These are phyloP conservation scores for Paramecium tetraurelia DNA, from an alignment of 73 alveolate genomes.

Conservation along the genomic window DNA sequence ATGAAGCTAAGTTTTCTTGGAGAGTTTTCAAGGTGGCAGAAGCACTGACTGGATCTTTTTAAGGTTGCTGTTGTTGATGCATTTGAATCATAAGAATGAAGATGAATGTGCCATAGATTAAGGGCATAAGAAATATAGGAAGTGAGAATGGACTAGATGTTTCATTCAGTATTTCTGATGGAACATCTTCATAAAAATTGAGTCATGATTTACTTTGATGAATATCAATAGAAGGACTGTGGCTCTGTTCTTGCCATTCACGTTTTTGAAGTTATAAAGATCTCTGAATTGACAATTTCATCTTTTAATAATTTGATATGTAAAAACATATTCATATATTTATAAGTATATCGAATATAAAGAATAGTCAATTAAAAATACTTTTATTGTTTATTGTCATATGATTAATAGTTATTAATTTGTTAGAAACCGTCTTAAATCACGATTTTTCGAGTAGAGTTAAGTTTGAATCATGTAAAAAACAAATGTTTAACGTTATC, in stretches of 20 bases:
- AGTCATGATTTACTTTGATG: not conserved
- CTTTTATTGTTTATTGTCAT: not conserved
- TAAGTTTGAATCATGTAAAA: not conserved
- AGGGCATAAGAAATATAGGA: not conserved
- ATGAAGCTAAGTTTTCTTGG: not conserved
- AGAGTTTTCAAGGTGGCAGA: conserved; percentile 25
- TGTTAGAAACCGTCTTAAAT: too few species aligned
- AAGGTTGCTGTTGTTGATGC: not conserved
- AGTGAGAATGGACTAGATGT: not conserved
- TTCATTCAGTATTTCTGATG: not conserved
- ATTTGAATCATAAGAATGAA: not conserved
- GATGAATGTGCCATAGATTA: not conserved
- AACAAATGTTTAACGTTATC: not conserved
- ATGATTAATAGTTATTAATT: not conserved
- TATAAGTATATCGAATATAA: not conserved
- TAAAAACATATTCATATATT: not conserved
- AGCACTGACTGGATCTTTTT: not conserved
- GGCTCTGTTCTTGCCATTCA: not conserved
- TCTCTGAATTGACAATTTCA: not conserved
- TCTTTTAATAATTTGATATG: not conserved
- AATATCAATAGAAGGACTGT: not conserved
- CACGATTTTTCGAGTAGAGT: not conserved
- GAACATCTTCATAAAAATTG: not conserved
- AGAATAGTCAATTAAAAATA: not conserved
- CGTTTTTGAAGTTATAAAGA: not conserved